Evolutionary conservation across 176 grass and related monocot species (phyloP).

Genomic region (Ampelocalamus luodianensis): DNA sequence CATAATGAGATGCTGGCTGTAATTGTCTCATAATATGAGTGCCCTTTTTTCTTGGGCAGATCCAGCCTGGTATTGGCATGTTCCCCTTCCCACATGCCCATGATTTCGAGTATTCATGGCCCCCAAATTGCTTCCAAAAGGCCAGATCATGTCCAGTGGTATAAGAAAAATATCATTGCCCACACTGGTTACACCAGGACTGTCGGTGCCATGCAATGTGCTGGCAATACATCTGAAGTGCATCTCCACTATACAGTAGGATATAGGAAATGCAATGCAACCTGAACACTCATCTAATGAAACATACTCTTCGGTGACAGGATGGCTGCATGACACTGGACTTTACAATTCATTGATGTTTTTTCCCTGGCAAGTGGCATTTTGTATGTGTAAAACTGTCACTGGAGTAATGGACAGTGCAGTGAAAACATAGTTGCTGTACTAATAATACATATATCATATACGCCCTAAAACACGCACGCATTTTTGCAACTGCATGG

Average conservation of each 20-base stretch:
- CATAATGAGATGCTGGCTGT: not conserved
- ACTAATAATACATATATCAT: slow-evolving; percentile 17
- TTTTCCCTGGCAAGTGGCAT: not conserved
- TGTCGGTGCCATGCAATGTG: slow-evolving; percentile 47
- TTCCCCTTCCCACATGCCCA: slow-evolving; percentile 40
- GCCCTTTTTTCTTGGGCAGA: slow-evolving; percentile 7
- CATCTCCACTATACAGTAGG: slow-evolving; percentile 38
- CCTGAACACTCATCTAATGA: slow-evolving; percentile 20
- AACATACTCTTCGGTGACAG: not conserved
- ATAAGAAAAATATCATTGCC: not conserved
- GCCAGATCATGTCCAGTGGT: slow-evolving; percentile 44
- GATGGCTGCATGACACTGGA: not conserved
- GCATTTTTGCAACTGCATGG: slow-evolving; percentile 16
- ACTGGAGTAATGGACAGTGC: not conserved
- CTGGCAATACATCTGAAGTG: slow-evolving; percentile 9
- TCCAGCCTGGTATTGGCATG: slow-evolving; percentile 40
- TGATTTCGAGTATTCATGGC: not conserved
- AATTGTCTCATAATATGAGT: not conserved
- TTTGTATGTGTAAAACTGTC: slow-evolving; percentile 3
- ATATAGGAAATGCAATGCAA: slow-evolving; percentile 6
- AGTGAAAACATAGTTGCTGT: slow-evolving; percentile 1
- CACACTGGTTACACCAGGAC: not conserved
- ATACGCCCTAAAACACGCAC: slow-evolving; percentile 8
- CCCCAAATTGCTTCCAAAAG: slow-evolving; percentile 27
- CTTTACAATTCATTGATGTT: not conserved